Evolutionary conservation across 2,329 filamentous ascomycete species (phyloP), one percentile per base, ranked within the genome.

Genomic region (Fusarium vanettenii): DNA sequence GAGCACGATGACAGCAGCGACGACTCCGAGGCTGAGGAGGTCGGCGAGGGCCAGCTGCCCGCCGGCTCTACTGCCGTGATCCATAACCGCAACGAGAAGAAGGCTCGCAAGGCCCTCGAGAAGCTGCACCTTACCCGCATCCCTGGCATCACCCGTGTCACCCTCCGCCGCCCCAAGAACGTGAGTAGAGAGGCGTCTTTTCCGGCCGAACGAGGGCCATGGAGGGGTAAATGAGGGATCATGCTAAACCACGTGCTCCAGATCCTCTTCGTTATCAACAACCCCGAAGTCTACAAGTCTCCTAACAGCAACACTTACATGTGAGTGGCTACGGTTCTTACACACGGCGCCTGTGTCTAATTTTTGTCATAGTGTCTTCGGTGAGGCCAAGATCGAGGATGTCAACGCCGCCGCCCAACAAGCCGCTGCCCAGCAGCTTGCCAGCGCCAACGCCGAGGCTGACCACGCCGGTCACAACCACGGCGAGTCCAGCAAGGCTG

Each of bases 331-430:
- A n/a, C 43, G 31, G 18, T 55, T 37, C 20, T 18, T 18, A 41
- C 3, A 10, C 22, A 29, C 22, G 25, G 27, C 22, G 43, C 20
- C 35, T 8, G 3, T 31, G 18, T 55, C 52, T 70, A 33, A 64
- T 55, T 64, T 72, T 50, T 52, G 9, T 22, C n/a, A 69, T 80
- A 98, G 96, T 88, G 97, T 98, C 87, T 99, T 99, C 85, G 97
- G 97, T 86, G 97, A 99, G 91, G 97, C 97, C 84, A 99, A 99
- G 94, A 98, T 99, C 79, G 97, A 99, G 92, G 97, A 99, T 87
- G 91, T 98, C 82, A 99, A 98, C 93, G 97, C 97, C 81, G 94
- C 96, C 84, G 96, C 96, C 82, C 97, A 98, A 89, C 94, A 96
- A 81, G 95, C 94, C 79, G 97, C 97, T 81, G 96, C 96, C 80